These are phyloP conservation scores for Penicillium sp. DNA, from an alignment of 2,329 filamentous ascomycete species.

Conservation along the genomic window DNA sequence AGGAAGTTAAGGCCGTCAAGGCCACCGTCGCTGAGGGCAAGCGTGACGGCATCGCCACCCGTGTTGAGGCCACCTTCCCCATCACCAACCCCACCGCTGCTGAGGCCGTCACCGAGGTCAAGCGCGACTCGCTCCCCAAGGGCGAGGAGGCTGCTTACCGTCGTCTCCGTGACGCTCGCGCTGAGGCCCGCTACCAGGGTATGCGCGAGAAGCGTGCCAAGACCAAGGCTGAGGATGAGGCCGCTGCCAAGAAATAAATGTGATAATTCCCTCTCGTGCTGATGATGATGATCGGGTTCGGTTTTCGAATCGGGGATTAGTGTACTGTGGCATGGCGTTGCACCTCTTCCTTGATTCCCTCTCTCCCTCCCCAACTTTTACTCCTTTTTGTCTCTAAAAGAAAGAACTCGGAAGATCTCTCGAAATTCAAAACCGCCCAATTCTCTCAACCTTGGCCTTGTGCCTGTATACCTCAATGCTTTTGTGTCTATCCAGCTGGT, in stretches of 20 bases:
- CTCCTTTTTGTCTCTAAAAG: conserved; percentile 32
- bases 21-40: conserved; percentile 51
- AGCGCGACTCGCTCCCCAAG: conserved; percentile 76
- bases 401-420: conserved; percentile 37
- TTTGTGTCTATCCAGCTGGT: background rate
- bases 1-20: conserved; percentile 71
- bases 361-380: conserved; percentile 17
- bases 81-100: conserved; percentile 61
- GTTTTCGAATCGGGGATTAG: conserved; percentile 35
- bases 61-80: conserved; percentile 63
- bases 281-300: conserved; percentile 41
- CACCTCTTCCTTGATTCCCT: conserved; percentile 30
- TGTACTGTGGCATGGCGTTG: conserved; percentile 38
- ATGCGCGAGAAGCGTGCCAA: conserved; percentile 88
- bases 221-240: conserved; percentile 71
- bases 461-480: conserved; percentile 4
- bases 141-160: conserved; percentile 82
- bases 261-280: conserved; percentile 33
- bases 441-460: conserved; percentile 23
- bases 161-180: conserved; percentile 79
- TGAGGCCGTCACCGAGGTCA: conserved; percentile 68
- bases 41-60: conserved; percentile 52
- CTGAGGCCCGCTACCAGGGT: conserved; percentile 77
- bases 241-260: conserved; percentile 53
- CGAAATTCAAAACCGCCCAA: conserved; percentile 35